Conservation (phyloP, 108 stramenopile genomes). For the Skeletonema costatum region DNA sequence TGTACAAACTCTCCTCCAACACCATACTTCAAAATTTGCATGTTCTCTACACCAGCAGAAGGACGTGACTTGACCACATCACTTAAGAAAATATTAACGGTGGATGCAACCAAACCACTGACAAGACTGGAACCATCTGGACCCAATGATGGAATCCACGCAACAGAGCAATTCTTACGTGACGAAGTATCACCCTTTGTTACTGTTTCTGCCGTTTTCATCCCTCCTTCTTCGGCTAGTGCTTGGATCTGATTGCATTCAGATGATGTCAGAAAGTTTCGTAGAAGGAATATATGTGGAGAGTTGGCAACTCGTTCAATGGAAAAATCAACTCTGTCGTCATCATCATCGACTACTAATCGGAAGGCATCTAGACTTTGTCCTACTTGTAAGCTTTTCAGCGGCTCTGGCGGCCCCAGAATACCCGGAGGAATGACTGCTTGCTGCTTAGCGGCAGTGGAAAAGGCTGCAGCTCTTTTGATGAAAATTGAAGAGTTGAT, state of each 20-base stretch:
- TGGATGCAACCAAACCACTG: slow-evolving; percentile 5
- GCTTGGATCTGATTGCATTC: slow-evolving; percentile 35
- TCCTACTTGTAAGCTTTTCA: background rate
- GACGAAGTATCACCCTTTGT: slow-evolving; percentile 8
- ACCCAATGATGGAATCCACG: slow-evolving; percentile 17
- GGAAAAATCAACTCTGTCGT: slow-evolving; percentile 5
- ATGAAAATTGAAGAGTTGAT: background rate
- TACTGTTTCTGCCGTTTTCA: slow-evolving; percentile 28
- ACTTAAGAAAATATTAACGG: slow-evolving; percentile 17
- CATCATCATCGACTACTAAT: background rate
- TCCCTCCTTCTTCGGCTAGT: slow-evolving; percentile 1
- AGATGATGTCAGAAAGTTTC: slow-evolving; percentile 25
- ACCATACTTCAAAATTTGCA: slow-evolving; percentile 62
- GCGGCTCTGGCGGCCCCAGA: slow-evolving; percentile 10
- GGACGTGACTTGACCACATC: slow-evolving; percentile 5
- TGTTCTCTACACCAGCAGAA: slow-evolving; percentile 38
- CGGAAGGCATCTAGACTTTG: slow-evolving; percentile 2
- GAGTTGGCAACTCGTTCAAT: slow-evolving; percentile 39
- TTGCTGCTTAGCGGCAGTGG: background rate
- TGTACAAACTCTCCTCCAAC: slow-evolving; percentile 51
- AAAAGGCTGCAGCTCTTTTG: background rate
- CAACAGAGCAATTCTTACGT: slow-evolving; percentile 14
- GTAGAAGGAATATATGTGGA: slow-evolving; percentile 39
- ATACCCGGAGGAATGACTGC: slow-evolving; percentile 1
- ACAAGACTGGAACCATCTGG: slow-evolving; percentile 5